Evolutionary conservation across 2,329 filamentous ascomycete species (phyloP), one percentile per base, ranked within the genome.

Genomic region (Pseudogymnoascus sp.): DNA sequence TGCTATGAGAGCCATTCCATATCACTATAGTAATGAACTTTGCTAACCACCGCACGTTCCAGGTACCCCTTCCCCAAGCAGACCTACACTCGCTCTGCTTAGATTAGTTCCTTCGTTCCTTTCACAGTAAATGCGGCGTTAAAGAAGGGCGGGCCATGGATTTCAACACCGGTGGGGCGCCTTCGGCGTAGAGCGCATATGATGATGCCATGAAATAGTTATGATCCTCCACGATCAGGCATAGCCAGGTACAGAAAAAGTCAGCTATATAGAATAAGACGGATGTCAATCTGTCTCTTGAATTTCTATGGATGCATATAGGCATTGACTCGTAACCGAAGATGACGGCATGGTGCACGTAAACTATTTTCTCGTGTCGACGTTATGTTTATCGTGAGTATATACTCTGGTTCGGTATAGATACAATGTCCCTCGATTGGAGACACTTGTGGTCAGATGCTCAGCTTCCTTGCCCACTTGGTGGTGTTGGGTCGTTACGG

Each of bases 61-160:
- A 92, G 89, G 68, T 92, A 86, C 80, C 90, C 90, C 68, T 89
- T 86, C 81, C 89, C 89, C 72, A 92, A 93, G 83, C 85, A 92
- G 77, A 79, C 84, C 68, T 93, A 91, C 78, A 76, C 81, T 70
- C 73, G 81, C 66, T 78, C 78, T 64, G 68, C 69, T 51, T 69
- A 69, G 61, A 67, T 65, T 42, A 59, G 60, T 58, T 58, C 59
- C 73, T 71, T 72, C 70, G 72, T 71, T 73, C 71, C 70, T 69
- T 71, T 73, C 68, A 71, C 68, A 71, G 70, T 73, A 74, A 72
- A 67, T 68, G 69, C 42, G 63, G 62, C 62, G 62, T 63, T 59
- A 33, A 25, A 35, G 58, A 35, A 33, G 70, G 70, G 68, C 70
- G 66, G 78, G 77, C 78, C 77, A 79, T 71, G 74, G 77, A 79